Conservation (phyloP, 179 eudicot species). For the Pouteria campechiana region DNA sequence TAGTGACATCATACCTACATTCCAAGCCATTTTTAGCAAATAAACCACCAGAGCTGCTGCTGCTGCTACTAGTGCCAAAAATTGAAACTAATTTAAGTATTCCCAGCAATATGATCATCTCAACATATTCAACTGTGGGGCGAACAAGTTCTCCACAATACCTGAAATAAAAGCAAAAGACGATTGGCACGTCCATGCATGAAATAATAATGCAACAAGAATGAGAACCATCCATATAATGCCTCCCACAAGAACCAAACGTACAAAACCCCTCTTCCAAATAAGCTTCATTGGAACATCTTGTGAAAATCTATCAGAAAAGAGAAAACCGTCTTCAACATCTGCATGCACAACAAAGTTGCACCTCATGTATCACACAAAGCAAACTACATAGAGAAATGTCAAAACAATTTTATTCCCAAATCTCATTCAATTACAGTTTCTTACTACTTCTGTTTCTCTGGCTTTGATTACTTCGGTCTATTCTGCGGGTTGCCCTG, state of each 20-base stretch:
- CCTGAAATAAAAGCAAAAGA: conserved; percentile 86
- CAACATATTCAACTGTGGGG: no score
- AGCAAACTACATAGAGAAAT: background rate
- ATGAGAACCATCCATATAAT: conserved; percentile 88
- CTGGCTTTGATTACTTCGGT: conserved; percentile 19
- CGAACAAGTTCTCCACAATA: no score
- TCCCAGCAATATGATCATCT: no score
- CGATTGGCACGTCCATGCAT: conserved; percentile 93
- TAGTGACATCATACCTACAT: no score
- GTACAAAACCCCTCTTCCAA: conserved; percentile 83
- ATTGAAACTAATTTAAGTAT: no score
- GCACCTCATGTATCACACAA: background rate
- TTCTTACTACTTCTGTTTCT: conserved; percentile 19
- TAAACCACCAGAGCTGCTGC: no score
- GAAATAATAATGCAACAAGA: conserved; percentile 62
- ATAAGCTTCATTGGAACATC: conserved; percentile 48
- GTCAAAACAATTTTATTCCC: background rate
- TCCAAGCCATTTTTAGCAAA: no score
- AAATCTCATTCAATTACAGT: background rate
- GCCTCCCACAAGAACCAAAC: conserved; percentile 78
- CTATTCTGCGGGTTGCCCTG: conserved; percentile 49
- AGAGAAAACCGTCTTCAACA: conserved; percentile 21
- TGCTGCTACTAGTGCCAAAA: no score
- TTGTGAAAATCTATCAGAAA: conserved; percentile 31
- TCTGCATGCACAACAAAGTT: conserved; percentile 32